phyloP scores from a whole-genome alignment of 148 eudicot species.

The Camellia japonica region DNA sequence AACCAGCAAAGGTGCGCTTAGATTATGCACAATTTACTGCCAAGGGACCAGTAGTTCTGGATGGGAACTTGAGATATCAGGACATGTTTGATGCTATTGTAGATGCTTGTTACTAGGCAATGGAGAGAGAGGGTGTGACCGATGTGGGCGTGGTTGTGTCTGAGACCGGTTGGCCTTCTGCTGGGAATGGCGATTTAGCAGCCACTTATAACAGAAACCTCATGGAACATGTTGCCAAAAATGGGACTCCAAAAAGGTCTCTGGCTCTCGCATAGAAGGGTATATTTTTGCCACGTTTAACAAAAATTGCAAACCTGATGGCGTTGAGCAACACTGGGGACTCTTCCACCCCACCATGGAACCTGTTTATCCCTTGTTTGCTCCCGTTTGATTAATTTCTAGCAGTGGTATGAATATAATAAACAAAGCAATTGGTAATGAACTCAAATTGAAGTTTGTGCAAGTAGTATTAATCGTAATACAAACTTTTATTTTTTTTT shows the following conservation, averaged over 20 bases:
- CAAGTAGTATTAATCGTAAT: not conserved
- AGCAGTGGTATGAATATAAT: not conserved
- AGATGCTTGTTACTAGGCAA: slow-evolving; percentile 35
- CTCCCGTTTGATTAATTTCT: not conserved
- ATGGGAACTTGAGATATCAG: slow-evolving; percentile 27
- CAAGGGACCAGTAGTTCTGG: slow-evolving; percentile 17
- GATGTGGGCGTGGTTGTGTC: slow-evolving; percentile 28
- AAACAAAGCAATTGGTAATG: not conserved
- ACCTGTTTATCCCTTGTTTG: slow-evolving; percentile 20
- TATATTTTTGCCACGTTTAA: slow-evolving; percentile 38
- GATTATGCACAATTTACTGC: slow-evolving; percentile 46
- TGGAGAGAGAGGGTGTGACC: slow-evolving; percentile 27
- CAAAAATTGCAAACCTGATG: slow-evolving; percentile 32
- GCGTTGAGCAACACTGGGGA: slow-evolving; percentile 37
- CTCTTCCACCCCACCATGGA: slow-evolving; percentile 23
- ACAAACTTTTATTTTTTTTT: not conserved
- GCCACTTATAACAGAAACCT: slow-evolving; percentile 31
- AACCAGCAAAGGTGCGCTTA: slow-evolving; percentile 26
- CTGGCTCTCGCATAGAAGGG: slow-evolving; percentile 10
- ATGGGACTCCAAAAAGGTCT: slow-evolving; percentile 38
- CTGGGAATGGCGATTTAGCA: slow-evolving; percentile 34
- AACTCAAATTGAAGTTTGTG: not conserved
- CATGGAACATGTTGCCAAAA: slow-evolving; percentile 10
- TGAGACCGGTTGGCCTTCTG: slow-evolving; percentile 44
- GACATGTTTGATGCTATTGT: slow-evolving; percentile 29